Base-by-base conservation (phyloP, 2,329 filamentous ascomycete species). In the Epichloe bromicola region DNA sequence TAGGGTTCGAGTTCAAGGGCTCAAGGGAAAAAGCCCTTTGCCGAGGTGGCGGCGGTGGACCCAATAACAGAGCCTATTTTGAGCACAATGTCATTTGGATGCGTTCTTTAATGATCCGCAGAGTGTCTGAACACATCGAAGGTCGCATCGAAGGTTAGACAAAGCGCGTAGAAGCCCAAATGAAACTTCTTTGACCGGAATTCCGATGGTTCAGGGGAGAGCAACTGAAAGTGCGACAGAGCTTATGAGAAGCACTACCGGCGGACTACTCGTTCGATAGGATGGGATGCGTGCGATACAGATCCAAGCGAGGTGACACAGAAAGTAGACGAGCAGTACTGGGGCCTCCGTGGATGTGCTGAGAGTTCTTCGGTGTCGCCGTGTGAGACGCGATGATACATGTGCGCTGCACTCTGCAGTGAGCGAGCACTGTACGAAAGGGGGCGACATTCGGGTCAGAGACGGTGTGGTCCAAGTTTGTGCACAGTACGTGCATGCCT, bases 301-400 rank as follows among this genome's bases (percentile, higher is more conserved):
- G 41, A 7, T 15, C 17, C 23, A 44, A 6, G 41, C 41, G 41
- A 26, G 20, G 41, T 44, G 45, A 38, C 23, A 19, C 33, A 23
- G 10, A 14, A 37, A 48, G 20, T 17, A 20, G 44, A 30, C 23
- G 20, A 11, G 47, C 7, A 19, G 26, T 34, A 17, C n/a, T 30
- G 37, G 15, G 7, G n/a, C 3, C 20, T 48, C 37, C 4, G 23
- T 38, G 26, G 19, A 15, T 20, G 17, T 26, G 17, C 5, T 23
- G 23, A 23, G 23, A 23, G 47, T 38, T 33, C 40, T 19, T 49
- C 48, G 48, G 48, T 17, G 48, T 44, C 48, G 48, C 48, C 48
- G 48, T 23, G 40, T 43, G 10, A 12, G 37, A 49, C 48, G 34
- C 14, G 6, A 14, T n/a, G 19, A 36, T 6, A 17, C 48, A 26